Evolutionary conservation across 768 basidiomycete species (phyloP).

Genomic region (Macrolepiota albuminosa): DNA sequence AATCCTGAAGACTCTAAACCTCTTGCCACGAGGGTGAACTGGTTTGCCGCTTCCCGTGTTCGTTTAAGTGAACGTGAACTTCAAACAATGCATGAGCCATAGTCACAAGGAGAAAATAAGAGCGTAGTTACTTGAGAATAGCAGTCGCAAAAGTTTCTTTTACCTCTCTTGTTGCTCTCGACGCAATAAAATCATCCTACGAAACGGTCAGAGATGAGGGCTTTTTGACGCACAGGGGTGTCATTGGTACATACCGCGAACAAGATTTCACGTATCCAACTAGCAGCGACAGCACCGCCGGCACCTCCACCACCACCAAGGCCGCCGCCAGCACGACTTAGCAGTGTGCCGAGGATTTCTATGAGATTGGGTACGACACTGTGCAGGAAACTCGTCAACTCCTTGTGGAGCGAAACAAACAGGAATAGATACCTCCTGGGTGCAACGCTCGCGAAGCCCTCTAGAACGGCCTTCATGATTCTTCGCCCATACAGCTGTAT

Average conservation of each 20-base stretch:
- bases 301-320: conserved; percentile 18
- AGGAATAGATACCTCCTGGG: conserved; percentile 41
- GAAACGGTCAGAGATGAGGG: neutral
- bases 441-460: conserved; percentile 79
- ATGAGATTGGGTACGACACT: conserved; percentile 81
- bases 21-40: conserved; percentile 81
- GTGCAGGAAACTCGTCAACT: neutral
- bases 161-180: conserved; percentile 66
- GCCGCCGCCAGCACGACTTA: conserved; percentile 40
- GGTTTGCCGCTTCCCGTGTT: conserved; percentile 80
- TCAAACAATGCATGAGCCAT: neutral
- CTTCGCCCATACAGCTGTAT: conserved; percentile 53
- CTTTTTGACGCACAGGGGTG: neutral
- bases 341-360: conserved; percentile 69
- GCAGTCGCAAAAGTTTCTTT: conserved; percentile 78
- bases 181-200: conserved; percentile 70
- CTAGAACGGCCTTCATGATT: conserved; percentile 69
- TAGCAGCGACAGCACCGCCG: conserved; percentile 30
- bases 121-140: conserved; percentile 50
- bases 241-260: conserved; percentile 43
- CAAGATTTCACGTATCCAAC: conserved; percentile 73
- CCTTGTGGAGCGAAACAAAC: neutral
- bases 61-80: conserved; percentile 70
- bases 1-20: conserved; percentile 84
- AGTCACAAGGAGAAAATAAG: neutral